Percentiles rank a stretch among this genome's conserved stretches.
Conservation (phyloP, 768 basidiomycete genomes). For the Auriscalpium orientale region DNA sequence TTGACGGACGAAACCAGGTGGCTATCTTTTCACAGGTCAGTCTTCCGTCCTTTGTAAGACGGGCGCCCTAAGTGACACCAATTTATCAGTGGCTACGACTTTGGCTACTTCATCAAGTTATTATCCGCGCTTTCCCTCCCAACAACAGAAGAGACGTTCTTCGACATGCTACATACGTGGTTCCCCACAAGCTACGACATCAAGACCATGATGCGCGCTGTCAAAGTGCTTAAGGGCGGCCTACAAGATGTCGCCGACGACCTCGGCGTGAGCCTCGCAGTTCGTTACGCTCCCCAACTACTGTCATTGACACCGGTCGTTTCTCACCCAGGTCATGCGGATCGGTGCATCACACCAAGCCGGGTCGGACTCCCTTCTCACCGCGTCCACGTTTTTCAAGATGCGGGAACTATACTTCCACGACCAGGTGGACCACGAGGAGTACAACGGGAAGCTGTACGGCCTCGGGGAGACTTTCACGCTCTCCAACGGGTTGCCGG, state of each 20-base stretch:
- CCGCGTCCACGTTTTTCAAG: conserved; percentile 92
- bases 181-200: conserved; percentile 97
- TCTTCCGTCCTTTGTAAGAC: neutral
- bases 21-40: conserved; percentile 97
- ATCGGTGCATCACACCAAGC: conserved; percentile 93
- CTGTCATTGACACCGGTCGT: neutral
- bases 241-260: conserved; percentile 95
- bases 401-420: conserved; percentile 90
- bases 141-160: conserved; percentile 83
- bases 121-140: conserved; percentile 83
- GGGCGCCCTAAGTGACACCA: neutral
- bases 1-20: conserved; percentile 83
- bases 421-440: conserved; percentile 75
- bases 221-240: conserved; percentile 77
- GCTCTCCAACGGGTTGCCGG: conserved; percentile 55
- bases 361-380: conserved; percentile 93
- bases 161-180: conserved; percentile 81
- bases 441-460: conserved; percentile 79
- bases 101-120: conserved; percentile 96
- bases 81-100: conserved; percentile 83
- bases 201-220: conserved; percentile 90
- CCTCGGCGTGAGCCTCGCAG: conserved; percentile 62
- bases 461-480: conserved; percentile 78
- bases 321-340: conserved; percentile 58
- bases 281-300: neutral